Conservation (phyloP, 371 early-diverging fungal genomes). For the Mortierella sp. region DNA sequence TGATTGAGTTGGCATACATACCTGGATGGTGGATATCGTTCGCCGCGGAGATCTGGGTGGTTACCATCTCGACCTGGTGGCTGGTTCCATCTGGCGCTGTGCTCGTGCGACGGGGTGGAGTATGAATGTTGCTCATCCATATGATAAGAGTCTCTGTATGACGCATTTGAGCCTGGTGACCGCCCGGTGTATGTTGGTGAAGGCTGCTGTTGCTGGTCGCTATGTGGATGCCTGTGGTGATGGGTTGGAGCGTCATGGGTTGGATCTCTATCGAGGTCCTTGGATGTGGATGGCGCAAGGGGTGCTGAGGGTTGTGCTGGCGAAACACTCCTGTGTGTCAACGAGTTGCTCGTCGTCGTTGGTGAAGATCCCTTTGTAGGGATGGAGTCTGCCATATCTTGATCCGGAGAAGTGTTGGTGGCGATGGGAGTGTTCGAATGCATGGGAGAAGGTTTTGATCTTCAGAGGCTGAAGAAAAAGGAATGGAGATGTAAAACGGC, state of each 20-base stretch:
- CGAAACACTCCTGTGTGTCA: not conserved
- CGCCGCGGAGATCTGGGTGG: conserved; percentile 6
- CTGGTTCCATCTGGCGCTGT: conserved; percentile 13
- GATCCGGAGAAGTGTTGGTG: conserved; percentile 1
- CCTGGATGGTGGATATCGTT: conserved; percentile 14
- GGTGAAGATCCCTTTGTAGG: not conserved
- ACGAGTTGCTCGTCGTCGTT: not conserved
- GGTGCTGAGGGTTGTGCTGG: conserved; percentile 13
- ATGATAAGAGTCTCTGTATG: not conserved
- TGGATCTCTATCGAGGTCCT: conserved; percentile 10
- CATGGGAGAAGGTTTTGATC: not conserved
- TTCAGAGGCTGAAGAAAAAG: too few relatives aligned
- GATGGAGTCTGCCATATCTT: conserved; percentile 15
- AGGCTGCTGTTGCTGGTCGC: conserved; percentile 7
- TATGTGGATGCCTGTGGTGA: not conserved
- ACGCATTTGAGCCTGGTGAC: not conserved
- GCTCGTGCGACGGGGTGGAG: not conserved
- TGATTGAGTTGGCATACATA: not conserved
- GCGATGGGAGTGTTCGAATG: conserved; percentile 2
- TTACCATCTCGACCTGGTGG: conserved; percentile 5
- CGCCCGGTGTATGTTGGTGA: conserved; percentile 1
- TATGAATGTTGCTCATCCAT: conserved; percentile 8
- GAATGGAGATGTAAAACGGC: too few relatives aligned
- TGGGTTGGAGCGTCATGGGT: not conserved
- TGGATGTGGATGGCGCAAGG: not conserved